These are phyloP conservation scores for Peronospora destructor DNA, from an alignment of 352 stramenopile species.

Conservation along the genomic window DNA sequence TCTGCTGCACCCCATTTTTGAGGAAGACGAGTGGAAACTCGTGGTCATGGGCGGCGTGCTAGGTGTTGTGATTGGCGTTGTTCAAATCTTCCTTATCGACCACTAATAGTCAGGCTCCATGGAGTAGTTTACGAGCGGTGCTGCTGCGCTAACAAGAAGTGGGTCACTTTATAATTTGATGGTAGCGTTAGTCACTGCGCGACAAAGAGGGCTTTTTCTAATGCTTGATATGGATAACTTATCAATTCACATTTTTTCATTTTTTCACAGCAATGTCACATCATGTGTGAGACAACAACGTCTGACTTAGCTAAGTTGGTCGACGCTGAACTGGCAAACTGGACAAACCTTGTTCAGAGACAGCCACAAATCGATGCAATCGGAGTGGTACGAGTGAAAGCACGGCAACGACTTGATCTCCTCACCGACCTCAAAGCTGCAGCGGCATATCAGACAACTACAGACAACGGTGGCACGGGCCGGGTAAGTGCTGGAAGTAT, in stretches of 20 bases:
- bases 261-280: slow-evolving; percentile 3
- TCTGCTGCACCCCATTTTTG: slow-evolving; percentile 95
- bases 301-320: slow-evolving; percentile 35
- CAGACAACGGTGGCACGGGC: neutral
- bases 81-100: slow-evolving; percentile 89
- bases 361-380: slow-evolving; percentile 91
- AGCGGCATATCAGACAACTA: slow-evolving; percentile 91
- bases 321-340: slow-evolving; percentile 82
- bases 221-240: slow-evolving; percentile 40
- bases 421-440: slow-evolving; percentile 84
- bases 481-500: neutral
- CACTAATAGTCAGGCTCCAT: slow-evolving; percentile 35
- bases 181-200: neutral
- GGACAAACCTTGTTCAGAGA: slow-evolving; percentile 89
- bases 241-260: slow-evolving; percentile 31
- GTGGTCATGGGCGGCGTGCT: slow-evolving; percentile 94
- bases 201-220: slow-evolving; percentile 5
- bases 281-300: neutral
- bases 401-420: slow-evolving; percentile 91
- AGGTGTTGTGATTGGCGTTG: slow-evolving; percentile 84
- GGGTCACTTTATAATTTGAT: slow-evolving; percentile 3
- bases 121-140: slow-evolving; percentile 3
- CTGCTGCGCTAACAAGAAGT: slow-evolving; percentile 4
- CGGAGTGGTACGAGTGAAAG: slow-evolving; percentile 91
- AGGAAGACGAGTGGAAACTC: slow-evolving; percentile 98